A percentile compares a stretch with the other conserved stretches of the same genome.
phyloP scores from a whole-genome alignment of 2,329 filamentous ascomycete species.

The Fusarium sambucinum region DNA sequence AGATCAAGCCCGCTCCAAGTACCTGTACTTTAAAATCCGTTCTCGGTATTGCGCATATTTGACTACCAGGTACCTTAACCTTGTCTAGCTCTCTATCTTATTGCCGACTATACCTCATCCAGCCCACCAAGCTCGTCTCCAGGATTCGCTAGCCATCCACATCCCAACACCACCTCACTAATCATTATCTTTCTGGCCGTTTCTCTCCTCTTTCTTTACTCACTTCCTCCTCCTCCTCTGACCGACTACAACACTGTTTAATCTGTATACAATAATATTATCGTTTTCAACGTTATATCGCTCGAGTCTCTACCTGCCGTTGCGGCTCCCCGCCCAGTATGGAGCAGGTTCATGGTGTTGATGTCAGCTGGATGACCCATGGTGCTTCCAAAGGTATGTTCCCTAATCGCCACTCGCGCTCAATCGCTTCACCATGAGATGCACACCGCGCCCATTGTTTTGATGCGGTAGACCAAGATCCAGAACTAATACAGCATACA shows the following conservation, averaged over 20 bases:
- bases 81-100: slow-evolving; percentile 34
- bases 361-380: slow-evolving; percentile 91
- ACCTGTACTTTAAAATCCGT: slow-evolving; percentile 33
- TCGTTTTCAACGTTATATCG: slow-evolving; percentile 8
- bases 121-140: slow-evolving; percentile 36
- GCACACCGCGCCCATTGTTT: slow-evolving; percentile 19
- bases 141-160: slow-evolving; percentile 40
- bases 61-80: slow-evolving; percentile 14
- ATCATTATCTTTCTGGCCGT: slow-evolving; percentile 28
- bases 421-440: slow-evolving; percentile 25
- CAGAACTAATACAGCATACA: slow-evolving; percentile 29
- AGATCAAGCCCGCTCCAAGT: slow-evolving; percentile 31
- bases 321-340: slow-evolving; percentile 60
- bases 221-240: slow-evolving; percentile 6
- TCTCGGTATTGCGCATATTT: slow-evolving; percentile 23
- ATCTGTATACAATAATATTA: slow-evolving; percentile 21
- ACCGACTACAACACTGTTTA: slow-evolving; percentile 15
- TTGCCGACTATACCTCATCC: slow-evolving; percentile 30
- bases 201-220: slow-evolving; percentile 31
- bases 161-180: slow-evolving; percentile 35
- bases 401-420: slow-evolving; percentile 40
- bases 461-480: background rate
- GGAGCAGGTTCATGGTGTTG: slow-evolving; percentile 85
- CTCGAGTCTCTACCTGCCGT: slow-evolving; percentile 22
- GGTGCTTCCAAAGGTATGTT: slow-evolving; percentile 82